Evolutionary conservation across 2,329 filamentous ascomycete species (phyloP).

Genomic region (Phaeosphaeria sp.): DNA sequence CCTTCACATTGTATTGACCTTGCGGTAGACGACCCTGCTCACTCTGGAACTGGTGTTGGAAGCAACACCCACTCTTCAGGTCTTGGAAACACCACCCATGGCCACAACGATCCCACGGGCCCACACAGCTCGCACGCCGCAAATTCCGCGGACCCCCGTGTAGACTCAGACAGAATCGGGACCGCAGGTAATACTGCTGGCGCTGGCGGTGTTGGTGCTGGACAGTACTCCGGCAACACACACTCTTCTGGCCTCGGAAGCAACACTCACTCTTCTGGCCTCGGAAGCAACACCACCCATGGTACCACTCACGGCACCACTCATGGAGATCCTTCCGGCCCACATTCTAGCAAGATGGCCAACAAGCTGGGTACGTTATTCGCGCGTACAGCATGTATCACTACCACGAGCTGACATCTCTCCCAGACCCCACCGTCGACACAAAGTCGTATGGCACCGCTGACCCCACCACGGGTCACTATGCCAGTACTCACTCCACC

Average conservation of each 20-base stretch:
- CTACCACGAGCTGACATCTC: too few relatives aligned
- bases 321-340: constrained; percentile 23
- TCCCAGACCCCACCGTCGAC: constrained; percentile 31
- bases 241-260: constrained; percentile 5
- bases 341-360: constrained; percentile 19
- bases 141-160: constrained; percentile 41
- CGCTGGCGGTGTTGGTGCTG: constrained; percentile 12
- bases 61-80: too few relatives aligned
- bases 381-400: too few relatives aligned
- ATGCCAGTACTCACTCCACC: constrained; percentile 22
- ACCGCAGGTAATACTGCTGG: constrained; percentile 31
- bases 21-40: too few relatives aligned
- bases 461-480: not conserved
- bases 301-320: constrained; percentile 14
- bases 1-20: too few relatives aligned
- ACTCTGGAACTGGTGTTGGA: too few relatives aligned
- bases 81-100: too few relatives aligned
- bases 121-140: constrained; percentile 33
- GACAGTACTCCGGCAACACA: constrained; percentile 6
- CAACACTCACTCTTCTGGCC: constrained; percentile 7
- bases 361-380: constrained; percentile 12
- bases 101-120: constrained; percentile 41
- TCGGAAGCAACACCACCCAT: constrained; percentile 14
- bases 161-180: constrained; percentile 30
- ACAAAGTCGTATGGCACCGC: constrained; percentile 23